Evolutionary conservation across 345 rosid genomes (phyloP), one percentile per base, ranked within the genome.

Genomic region (Aethionema arabicum): DNA sequence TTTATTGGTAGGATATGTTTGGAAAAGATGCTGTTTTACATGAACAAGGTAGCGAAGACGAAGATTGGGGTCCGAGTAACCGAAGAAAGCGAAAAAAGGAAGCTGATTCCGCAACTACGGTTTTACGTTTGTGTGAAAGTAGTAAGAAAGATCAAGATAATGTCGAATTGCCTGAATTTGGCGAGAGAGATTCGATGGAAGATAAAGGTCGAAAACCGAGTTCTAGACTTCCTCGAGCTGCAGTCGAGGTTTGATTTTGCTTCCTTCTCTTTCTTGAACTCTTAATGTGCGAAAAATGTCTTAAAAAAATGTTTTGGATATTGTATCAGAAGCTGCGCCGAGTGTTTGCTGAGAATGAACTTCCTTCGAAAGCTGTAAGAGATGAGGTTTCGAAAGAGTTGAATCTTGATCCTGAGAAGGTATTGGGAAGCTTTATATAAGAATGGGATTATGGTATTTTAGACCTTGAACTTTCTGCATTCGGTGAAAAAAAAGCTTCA

Each of bases 31-130:
- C 85, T 57, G 72, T 69, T 52, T 68, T 74, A 43, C 75, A 68
- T 46, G 98, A 89, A 63, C 91, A 80, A 77, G 75, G 77, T 49
- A 93, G 96, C 33, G 99, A 93, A 76, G 99, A 93, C 75, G 99
- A 93, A 80, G 99, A 93, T 63, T 93, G 97, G 99, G 99, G 99
- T 75, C 99, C 99, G 37, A 66, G 73, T 38, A 85, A 81, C 69
- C 82, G 82, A 80, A 87, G 82, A 69, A 78, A 85, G 58, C 86
- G 82, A 71, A 81, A 42, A 77, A 90, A 83, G 69, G 96, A 86
- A 63, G 81, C 96, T 10, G 96, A 90, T 75, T 95, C 86, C 9
- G 83, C 73, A 74, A 82, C 77, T 72, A 72, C 84, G 33, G 85
- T 85, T 57, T 80, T 87, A 82, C 79, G 88, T 66, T 63, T 89